These are phyloP conservation scores for Tetraselmis chui DNA, from an alignment of 139 green algal species.

Conservation along the genomic window DNA sequence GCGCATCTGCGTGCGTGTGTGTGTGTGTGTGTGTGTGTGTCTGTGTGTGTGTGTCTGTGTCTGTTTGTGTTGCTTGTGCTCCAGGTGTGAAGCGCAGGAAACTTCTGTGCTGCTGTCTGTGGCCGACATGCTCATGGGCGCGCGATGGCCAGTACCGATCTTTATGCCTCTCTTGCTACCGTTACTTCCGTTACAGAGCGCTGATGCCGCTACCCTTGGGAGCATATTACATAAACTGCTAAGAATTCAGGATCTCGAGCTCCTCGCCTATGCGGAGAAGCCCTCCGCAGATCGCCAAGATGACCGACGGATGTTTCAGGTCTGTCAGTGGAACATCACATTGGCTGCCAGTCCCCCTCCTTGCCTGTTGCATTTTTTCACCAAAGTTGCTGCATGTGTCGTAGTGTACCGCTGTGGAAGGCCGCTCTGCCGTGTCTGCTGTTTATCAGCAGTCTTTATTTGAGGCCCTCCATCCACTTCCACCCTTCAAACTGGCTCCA, in stretches of 20 bases:
- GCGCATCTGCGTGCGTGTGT: too few relatives aligned
- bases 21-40: too few relatives aligned
- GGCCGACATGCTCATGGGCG: background rate
- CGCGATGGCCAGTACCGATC: background rate
- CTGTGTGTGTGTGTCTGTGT: too few relatives aligned
- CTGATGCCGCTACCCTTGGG: background rate
- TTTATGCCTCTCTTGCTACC: background rate
- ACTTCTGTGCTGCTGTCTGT: background rate
- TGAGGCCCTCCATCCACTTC: background rate
- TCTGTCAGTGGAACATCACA: too few relatives aligned
- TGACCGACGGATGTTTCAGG: background rate
- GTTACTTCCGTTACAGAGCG: background rate
- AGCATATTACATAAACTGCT: background rate
- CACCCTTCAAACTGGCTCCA: background rate
- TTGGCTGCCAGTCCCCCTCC: too few relatives aligned
- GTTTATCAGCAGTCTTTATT: background rate
- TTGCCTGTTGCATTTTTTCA: too few relatives aligned
- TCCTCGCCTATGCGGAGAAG: background rate
- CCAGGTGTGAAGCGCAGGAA: background rate
- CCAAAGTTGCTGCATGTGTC: too few relatives aligned
- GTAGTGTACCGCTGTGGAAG: background rate
- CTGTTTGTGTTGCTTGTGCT: too few relatives aligned
- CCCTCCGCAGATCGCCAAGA: too few relatives aligned
- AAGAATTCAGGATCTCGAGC: background rate
- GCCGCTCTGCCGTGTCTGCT: background rate